These are phyloP conservation scores for Phytophthora boehmeriae DNA, from an alignment of 352 stramenopile genomes.

Conservation along the genomic window DNA sequence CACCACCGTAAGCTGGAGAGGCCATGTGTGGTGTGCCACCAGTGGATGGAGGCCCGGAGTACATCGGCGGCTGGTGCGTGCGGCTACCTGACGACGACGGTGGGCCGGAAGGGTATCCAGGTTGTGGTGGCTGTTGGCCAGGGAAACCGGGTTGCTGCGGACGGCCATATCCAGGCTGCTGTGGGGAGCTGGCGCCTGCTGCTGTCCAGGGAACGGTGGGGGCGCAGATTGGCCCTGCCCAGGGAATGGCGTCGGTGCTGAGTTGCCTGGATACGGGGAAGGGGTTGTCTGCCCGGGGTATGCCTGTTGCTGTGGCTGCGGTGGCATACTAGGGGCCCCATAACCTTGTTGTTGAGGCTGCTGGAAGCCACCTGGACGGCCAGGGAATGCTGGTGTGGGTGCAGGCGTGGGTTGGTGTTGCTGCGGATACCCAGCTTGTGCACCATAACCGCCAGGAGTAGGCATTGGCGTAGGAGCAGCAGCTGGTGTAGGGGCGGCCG, in stretches of 20 bases:
- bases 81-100: slow-evolving; percentile 47
- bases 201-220: slow-evolving; percentile 46
- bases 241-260: slow-evolving; percentile 37
- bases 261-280: slow-evolving; percentile 29
- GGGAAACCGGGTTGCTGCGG: slow-evolving; percentile 46
- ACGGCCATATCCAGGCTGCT: slow-evolving; percentile 44
- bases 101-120: slow-evolving; percentile 54
- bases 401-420: slow-evolving; percentile 41
- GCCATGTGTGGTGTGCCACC: slow-evolving; percentile 32
- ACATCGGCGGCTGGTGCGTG: slow-evolving; percentile 33
- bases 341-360: slow-evolving; percentile 39
- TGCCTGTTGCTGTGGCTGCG: slow-evolving; percentile 40
- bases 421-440: slow-evolving; percentile 46
- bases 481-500: slow-evolving; percentile 32
- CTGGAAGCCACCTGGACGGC: slow-evolving; percentile 43
- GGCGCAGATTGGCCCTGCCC: slow-evolving; percentile 38
- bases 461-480: slow-evolving; percentile 37
- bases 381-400: slow-evolving; percentile 46
- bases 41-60: slow-evolving; percentile 44
- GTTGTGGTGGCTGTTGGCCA: slow-evolving; percentile 31
- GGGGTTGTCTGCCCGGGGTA: slow-evolving; percentile 44
- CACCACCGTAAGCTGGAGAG: slow-evolving; percentile 37
- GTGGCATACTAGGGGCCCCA: slow-evolving; percentile 31
- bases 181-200: slow-evolving; percentile 19
- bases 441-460: slow-evolving; percentile 38